A percentile compares a stretch with the other conserved stretches of the same genome.
phyloP scores from a whole-genome alignment of 371 early-diverging fungal species.

The Rhizomucor pusillus region DNA sequence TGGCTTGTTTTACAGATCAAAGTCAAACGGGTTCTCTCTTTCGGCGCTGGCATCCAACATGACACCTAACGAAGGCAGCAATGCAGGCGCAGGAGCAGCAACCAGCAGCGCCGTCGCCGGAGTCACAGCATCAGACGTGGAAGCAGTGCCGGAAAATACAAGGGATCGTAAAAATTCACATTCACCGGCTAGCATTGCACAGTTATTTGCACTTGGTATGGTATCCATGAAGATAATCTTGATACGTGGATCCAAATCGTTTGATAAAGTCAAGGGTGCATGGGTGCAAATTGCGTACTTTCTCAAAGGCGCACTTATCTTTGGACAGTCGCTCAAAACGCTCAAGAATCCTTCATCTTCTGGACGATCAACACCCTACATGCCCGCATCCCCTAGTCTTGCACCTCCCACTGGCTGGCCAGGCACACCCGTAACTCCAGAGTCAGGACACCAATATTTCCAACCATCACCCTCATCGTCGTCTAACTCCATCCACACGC shows the following conservation, averaged over 20 bases:
- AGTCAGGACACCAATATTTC: slow-evolving; percentile 8
- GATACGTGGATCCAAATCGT: slow-evolving; percentile 44
- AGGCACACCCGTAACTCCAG: slow-evolving; percentile 6
- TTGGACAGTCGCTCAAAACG: slow-evolving; percentile 34
- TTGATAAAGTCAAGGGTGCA: slow-evolving; percentile 39
- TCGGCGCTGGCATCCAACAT: slow-evolving; percentile 25
- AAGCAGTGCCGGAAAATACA: slow-evolving; percentile 15
- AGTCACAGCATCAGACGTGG: slow-evolving; percentile 5
- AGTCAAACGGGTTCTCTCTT: slow-evolving; percentile 40
- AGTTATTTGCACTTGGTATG: slow-evolving; percentile 45
- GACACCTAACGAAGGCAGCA: not conserved
- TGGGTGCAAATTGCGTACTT: slow-evolving; percentile 45
- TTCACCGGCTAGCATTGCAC: slow-evolving; percentile 24
- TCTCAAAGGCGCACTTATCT: slow-evolving; percentile 30
- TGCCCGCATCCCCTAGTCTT: slow-evolving; percentile 15
- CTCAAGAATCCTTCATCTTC: slow-evolving; percentile 3
- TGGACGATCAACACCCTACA: slow-evolving; percentile 17
- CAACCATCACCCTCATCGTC: slow-evolving; percentile 12
- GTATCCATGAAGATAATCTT: slow-evolving; percentile 57
- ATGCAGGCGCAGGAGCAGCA: not conserved
- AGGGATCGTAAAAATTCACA: slow-evolving; percentile 37
- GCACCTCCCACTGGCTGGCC: slow-evolving; percentile 8
- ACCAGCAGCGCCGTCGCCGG: not conserved
- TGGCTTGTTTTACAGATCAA: slow-evolving; percentile 24
- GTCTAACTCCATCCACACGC: slow-evolving; percentile 16